Evolutionary conservation across 768 basidiomycete species (phyloP).

Genomic region (Suillus clintonianus): DNA sequence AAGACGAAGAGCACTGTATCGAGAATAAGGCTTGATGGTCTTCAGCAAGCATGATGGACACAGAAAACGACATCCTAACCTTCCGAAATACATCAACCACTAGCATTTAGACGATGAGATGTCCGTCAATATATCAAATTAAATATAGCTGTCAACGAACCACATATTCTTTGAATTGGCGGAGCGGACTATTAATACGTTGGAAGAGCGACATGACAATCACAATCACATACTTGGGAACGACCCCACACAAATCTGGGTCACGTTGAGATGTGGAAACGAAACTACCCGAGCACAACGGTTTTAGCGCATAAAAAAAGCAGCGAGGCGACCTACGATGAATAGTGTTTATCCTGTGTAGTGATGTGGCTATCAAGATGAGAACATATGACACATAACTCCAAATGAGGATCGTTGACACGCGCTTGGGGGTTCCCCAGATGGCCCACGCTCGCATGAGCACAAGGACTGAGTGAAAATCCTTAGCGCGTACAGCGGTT

Average conservation of each 20-base stretch:
- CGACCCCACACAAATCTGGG: background rate
- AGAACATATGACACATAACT: slow-evolving; percentile 1
- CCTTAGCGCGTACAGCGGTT: background rate
- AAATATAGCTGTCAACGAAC: background rate
- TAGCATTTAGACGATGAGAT: background rate
- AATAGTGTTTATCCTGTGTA: background rate
- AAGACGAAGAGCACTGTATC: slow-evolving; percentile 4
- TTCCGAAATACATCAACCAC: slow-evolving; percentile 11
- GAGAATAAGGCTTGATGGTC: background rate
- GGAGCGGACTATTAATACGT: background rate
- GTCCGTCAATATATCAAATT: too few relatives aligned
- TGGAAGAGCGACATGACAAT: background rate
- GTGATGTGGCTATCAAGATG: background rate
- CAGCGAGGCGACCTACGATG: slow-evolving; percentile 2
- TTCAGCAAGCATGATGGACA: background rate
- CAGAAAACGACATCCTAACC: background rate
- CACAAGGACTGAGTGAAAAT: slow-evolving; percentile 1
- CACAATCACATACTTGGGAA: slow-evolving; percentile 6
- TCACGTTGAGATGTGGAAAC: background rate
- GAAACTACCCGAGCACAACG: background rate
- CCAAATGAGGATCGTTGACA: background rate
- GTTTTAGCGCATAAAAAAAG: background rate
- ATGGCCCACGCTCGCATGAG: slow-evolving; percentile 11
- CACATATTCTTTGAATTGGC: background rate
- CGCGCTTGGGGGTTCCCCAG: slow-evolving; percentile 1